A percentile compares a stretch with the other conserved stretches of the same genome.
phyloP scores from a whole-genome alignment of 768 basidiomycete genomes.

The Boletus rubroflammeus region DNA sequence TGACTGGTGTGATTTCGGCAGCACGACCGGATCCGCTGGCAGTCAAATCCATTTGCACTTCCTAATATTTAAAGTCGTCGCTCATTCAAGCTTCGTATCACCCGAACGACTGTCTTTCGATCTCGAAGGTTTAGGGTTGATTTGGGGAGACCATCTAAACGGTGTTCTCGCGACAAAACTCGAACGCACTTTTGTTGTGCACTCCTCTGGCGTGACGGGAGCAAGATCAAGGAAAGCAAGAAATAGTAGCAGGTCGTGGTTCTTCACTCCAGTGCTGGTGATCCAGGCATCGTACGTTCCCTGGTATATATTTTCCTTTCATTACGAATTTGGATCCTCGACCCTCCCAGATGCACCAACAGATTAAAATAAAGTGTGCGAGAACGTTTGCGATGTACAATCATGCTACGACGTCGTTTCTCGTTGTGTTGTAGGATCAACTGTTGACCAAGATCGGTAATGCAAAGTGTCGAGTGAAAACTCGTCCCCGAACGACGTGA shows the following conservation, averaged over 20 bases:
- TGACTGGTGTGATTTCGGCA: background rate
- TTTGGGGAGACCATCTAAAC: background rate
- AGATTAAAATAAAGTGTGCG: background rate
- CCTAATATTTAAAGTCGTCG: too few species aligned
- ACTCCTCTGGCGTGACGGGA: constrained; percentile 15
- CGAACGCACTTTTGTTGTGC: too few species aligned
- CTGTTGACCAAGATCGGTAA: background rate
- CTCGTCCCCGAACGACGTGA: background rate
- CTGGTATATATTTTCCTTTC: background rate
- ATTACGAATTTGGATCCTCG: background rate
- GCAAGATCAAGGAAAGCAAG: constrained; percentile 45
- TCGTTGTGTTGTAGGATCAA: background rate
- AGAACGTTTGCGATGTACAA: background rate
- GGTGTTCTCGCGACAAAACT: too few species aligned
- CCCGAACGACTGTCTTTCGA: too few species aligned
- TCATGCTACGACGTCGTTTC: background rate
- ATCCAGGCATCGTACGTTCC: background rate
- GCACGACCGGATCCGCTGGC: background rate
- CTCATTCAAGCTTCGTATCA: too few species aligned
- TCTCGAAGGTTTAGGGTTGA: too few species aligned
- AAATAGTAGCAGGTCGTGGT: constrained; percentile 19
- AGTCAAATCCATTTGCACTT: too few species aligned
- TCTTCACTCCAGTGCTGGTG: background rate
- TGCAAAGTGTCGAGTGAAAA: constrained; percentile 8
- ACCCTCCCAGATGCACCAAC: background rate